Base-by-base conservation (phyloP, 805 yeast genomes). In the Zygosaccharomyces kombuchaensis region DNA sequence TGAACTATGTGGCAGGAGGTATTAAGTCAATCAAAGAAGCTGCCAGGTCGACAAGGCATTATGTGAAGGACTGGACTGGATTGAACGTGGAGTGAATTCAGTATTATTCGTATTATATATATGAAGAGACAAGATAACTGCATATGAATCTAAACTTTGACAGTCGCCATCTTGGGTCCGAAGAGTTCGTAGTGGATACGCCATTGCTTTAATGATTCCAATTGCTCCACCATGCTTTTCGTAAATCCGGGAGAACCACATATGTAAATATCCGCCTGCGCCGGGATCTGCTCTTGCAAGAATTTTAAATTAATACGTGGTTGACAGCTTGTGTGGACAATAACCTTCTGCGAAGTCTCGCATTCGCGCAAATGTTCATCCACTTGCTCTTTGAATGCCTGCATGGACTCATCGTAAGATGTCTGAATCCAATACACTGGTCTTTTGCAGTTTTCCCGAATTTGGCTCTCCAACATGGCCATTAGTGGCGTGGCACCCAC, bases 401-500 rank as follows among this genome's bases (percentile, higher is more conserved):
- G 60, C 8, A 35, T 44, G 14, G 46, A 34, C 37, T 46, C 57
- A 44, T 55, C 55, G 29, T 41, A 51, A 5, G 66, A 50, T 13
- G 67, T 55, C 49, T 63, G 66, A 26, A 63, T 59, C 67, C 67
- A 62, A 36, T 47, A 46, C 13, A 63, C 47, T 36, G 66, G 67
- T 51, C 66, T 62, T 10, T 52, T 34, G 25, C 63, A 55, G 36
- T 62, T 63, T 1, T 36, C 42, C n/a, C 31, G 26, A 10, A 57
- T 51, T 48, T 63, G 67, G 21, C 45, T 44, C 55, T 77, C 77
- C 14, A 73, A 58, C 58, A 81, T 74, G 6, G 86, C 69, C 27
- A 82, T 54, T 26, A 79, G 46, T 27, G 89, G 88, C 5, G 88
- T 83, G 41, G 79, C 76, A 50, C 87, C 88, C 45, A 80, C 78